Percentiles rank a stretch among this genome's conserved stretches.
Evolutionary conservation across 1,139 yeast genomes (phyloP).

Genomic region (Yamadazyma blattariae): DNA sequence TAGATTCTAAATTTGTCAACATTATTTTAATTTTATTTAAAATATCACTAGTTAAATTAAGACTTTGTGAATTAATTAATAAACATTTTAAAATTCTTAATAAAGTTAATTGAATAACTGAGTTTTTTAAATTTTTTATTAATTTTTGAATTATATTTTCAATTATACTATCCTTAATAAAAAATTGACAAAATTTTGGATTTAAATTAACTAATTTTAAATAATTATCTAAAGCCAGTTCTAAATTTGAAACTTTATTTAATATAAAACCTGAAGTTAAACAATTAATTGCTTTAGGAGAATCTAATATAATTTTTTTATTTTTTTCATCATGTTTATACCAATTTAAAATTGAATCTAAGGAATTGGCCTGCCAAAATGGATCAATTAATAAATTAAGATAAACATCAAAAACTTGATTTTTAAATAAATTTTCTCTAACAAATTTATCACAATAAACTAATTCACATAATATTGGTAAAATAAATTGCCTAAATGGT

Average conservation of each 20-base stretch:
- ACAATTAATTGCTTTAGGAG: constrained; percentile 29
- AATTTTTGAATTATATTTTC: constrained; percentile 30
- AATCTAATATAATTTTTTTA: constrained; percentile 20
- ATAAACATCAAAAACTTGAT: constrained; percentile 46
- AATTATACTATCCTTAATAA: constrained; percentile 25
- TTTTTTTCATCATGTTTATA: constrained; percentile 24
- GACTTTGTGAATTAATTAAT: constrained; percentile 7
- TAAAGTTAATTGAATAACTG: constrained; percentile 37
- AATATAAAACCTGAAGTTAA: constrained; percentile 39
- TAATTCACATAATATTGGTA: constrained; percentile 64
- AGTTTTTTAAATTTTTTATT: constrained; percentile 23
- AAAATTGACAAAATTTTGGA: constrained; percentile 19
- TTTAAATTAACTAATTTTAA: constrained; percentile 29
- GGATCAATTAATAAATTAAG: constrained; percentile 53
- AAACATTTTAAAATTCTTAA: constrained; percentile 30
- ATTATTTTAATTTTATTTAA: constrained; percentile 5
- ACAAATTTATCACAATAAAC: constrained; percentile 48
- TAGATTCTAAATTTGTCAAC: constrained; percentile 19
- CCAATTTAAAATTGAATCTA: constrained; percentile 55
- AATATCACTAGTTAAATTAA: neutral
- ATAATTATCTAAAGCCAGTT: constrained; percentile 39
- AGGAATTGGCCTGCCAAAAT: constrained; percentile 68
- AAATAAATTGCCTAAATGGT: constrained; percentile 58
- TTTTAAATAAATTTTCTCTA: constrained; percentile 33
- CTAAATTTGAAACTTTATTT: constrained; percentile 39